Evolutionary conservation across 2,329 filamentous ascomycete species (phyloP).

Genomic region (Pyricularia pennisetigena): DNA sequence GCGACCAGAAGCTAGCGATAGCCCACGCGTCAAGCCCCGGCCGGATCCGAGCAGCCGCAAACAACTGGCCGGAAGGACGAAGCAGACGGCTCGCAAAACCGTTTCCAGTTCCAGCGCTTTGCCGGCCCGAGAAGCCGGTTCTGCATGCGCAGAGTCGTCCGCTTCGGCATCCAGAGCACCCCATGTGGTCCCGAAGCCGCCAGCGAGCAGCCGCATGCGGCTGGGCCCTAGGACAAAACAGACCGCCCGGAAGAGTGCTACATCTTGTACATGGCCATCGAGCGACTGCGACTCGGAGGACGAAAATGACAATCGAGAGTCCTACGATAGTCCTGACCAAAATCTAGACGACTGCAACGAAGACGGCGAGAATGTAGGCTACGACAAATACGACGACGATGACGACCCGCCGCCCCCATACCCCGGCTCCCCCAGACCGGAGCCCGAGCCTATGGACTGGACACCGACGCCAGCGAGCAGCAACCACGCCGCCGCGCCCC

Average conservation of each 20-base stretch:
- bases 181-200: neutral
- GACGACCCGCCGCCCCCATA: slow-evolving; percentile 3
- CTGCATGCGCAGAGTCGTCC: neutral
- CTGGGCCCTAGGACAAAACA: neutral
- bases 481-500: neutral
- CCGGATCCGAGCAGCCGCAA: neutral
- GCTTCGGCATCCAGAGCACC: neutral
- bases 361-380: neutral
- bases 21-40: too few species aligned
- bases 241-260: neutral
- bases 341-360: neutral
- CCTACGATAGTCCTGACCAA: too few species aligned
- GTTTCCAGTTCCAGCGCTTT: too few species aligned
- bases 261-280: too few species aligned
- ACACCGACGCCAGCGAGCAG: neutral
- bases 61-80: neutral
- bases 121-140: neutral
- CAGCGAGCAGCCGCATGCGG: neutral
- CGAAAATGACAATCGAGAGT: too few species aligned
- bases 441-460: neutral
- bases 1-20: too few species aligned
- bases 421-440: neutral
- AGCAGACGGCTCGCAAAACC: neutral
- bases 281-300: too few species aligned
- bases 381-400: neutral